phyloP scores from a whole-genome alignment of 176 grass and related monocot genomes.

The Juncus effusus region DNA sequence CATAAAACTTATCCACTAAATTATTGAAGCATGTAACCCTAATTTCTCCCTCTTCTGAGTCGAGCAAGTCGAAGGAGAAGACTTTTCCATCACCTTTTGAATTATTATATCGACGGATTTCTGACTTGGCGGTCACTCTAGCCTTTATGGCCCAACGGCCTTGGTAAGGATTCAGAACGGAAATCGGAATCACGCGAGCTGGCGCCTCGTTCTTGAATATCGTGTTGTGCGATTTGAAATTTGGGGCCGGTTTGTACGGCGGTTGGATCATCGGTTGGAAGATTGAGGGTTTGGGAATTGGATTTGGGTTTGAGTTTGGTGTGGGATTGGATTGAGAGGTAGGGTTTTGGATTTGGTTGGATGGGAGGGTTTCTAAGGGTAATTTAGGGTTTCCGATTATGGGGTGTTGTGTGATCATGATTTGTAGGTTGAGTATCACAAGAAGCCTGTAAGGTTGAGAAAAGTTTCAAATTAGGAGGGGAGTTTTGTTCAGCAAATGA shows the following conservation, averaged over 20 bases:
- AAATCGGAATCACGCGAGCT: conserved; percentile 78
- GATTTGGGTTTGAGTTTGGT: conserved; percentile 34
- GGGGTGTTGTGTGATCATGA: conserved; percentile 48
- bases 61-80: conserved; percentile 91
- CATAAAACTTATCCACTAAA: conserved; percentile 76
- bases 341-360: neutral
- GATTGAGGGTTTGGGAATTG: conserved; percentile 31
- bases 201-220: conserved; percentile 92
- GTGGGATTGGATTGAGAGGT: conserved; percentile 33
- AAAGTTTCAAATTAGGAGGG: conserved; percentile 7
- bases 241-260: conserved; percentile 64
- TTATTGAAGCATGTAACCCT: conserved; percentile 79
- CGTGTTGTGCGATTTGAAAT: conserved; percentile 68
- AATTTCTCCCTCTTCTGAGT: conserved; percentile 88
- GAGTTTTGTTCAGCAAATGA: neutral
- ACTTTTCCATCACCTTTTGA: conserved; percentile 93
- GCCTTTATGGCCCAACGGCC: conserved; percentile 92
- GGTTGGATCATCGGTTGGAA: conserved; percentile 60
- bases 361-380: conserved; percentile 28
- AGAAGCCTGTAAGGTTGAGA: conserved; percentile 50
- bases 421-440: conserved; percentile 69
- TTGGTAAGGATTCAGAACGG: conserved; percentile 82
- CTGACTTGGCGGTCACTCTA: conserved; percentile 86
- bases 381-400: conserved; percentile 51
- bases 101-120: conserved; percentile 84